phyloP scores from a whole-genome alignment of 2,329 filamentous ascomycete species.

The Mariannaea sp. region DNA sequence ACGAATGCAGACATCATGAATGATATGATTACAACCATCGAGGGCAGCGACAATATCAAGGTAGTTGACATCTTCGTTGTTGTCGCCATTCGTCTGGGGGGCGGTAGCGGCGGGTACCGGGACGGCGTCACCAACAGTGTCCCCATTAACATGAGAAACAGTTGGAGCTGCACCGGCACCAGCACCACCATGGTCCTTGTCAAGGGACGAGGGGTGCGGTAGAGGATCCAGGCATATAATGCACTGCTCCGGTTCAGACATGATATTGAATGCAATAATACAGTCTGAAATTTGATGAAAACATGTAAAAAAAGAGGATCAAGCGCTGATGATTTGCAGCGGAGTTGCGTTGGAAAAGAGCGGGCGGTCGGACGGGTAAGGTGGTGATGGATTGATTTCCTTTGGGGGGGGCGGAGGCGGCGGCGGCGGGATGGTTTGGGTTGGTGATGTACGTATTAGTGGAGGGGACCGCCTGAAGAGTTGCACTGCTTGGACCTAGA shows the following conservation, averaged over 20 bases:
- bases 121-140: constrained; percentile 31
- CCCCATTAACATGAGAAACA: constrained; percentile 24
- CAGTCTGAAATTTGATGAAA: constrained; percentile 46
- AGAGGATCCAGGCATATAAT: constrained; percentile 71
- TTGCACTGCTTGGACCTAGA: constrained; percentile 23
- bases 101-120: constrained; percentile 34
- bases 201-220: constrained; percentile 43
- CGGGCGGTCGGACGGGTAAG: constrained; percentile 23
- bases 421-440: constrained; percentile 23
- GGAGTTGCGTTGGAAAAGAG: constrained; percentile 23
- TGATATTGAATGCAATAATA: constrained; percentile 49
- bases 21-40: constrained; percentile 82
- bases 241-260: constrained; percentile 66
- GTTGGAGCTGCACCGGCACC: constrained; percentile 18
- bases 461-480: constrained; percentile 32
- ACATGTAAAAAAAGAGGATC: constrained; percentile 51
- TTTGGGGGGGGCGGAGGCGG: too few species aligned
- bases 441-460: constrained; percentile 44
- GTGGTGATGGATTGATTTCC: constrained; percentile 20
- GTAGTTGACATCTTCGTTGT: constrained; percentile 39
- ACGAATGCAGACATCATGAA: constrained; percentile 90
- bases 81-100: constrained; percentile 22
- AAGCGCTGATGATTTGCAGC: constrained; percentile 26
- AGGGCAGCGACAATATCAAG: constrained; percentile 61
- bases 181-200: constrained; percentile 24